A percentile compares a stretch with the other conserved stretches of the same genome.
Evolutionary conservation across 208 protist species (phyloP).

Genomic region (Vickermania ingenoplastis): DNA sequence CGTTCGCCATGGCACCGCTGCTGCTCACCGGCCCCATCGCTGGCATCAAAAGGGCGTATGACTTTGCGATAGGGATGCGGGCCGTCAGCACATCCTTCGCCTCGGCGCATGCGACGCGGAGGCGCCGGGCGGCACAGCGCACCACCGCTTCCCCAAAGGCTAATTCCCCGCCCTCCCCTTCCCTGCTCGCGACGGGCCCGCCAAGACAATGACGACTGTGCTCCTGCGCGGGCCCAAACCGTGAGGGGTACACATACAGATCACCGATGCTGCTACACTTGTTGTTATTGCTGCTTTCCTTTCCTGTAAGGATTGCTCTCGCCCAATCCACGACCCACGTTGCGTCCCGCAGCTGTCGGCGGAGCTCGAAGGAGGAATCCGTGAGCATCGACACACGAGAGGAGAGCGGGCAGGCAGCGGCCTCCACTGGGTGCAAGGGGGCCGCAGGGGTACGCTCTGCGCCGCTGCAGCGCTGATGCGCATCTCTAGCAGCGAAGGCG

Average conservation of each 20-base stretch:
- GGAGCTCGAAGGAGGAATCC: not conserved
- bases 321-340: not conserved
- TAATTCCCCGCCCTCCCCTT: not conserved
- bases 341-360: not conserved
- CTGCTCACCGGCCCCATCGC: not conserved
- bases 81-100: not conserved
- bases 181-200: not conserved
- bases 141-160: not conserved
- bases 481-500: too few relatives aligned
- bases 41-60: too few relatives aligned
- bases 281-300: not conserved
- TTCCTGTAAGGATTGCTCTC: not conserved
- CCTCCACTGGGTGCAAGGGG: too few relatives aligned
- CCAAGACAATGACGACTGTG: too few relatives aligned
- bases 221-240: not conserved
- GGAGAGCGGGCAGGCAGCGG: too few relatives aligned
- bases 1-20: not conserved
- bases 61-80: too few relatives aligned
- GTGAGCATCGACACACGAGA: too few relatives aligned
- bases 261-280: not conserved
- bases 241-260: not conserved
- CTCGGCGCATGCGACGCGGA: not conserved
- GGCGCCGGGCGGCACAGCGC: not conserved
- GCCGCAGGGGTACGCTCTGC: too few relatives aligned
- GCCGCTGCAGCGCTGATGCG: too few relatives aligned